Evolutionary conservation across 371 early-diverging fungal genomes (phyloP), one percentile per base, ranked within the genome.

Genomic region (Mucor mucedo): DNA sequence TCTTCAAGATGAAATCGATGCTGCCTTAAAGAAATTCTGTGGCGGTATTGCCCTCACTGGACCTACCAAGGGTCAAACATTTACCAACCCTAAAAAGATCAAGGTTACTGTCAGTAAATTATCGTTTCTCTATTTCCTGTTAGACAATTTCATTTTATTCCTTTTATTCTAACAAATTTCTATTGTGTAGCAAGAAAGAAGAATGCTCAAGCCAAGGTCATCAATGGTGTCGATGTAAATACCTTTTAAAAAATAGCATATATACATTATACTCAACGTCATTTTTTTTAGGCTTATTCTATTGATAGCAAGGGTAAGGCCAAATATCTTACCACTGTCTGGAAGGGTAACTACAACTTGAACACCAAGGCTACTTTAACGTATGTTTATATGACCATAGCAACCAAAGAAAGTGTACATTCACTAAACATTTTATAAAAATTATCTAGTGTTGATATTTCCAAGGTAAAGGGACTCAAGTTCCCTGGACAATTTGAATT

Each of bases 21-120:
- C 50, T 33, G 82, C 82, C n/a, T 50, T 57, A 21, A 75, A 81
- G 66, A 81, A 81, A 58, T 81, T 77, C 64, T 81, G 82, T 63
- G 62, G 74, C 49, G 82, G 82, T 70, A 75, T 63, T 38, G 30
- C 48, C 29, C 11, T 81, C 45, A 61, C 75, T 56, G 74, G 60
- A 10, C 81, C 81, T 27, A 70, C 57, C 30, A 68, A 64, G 54
- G 62, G 65, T n/a, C 67, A 76, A 57, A 66, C 68, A 14, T 78
- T 76, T 53, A 69, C 70, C 47, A 69, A 78, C 49, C 69, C 78
- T 27, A 78, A 67, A 33, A 70, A 75, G 56, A 66, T 81, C 58
- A 63, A 68, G 48, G 69, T 81, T 58, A 77, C 76, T 41, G 82
- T 81, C 71, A 74, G 80, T 80, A 77, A 53, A 75, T 72, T 48